Base-by-base conservation (phyloP, 148 eudicot genomes). In the Persicaria tinctoria region DNA sequence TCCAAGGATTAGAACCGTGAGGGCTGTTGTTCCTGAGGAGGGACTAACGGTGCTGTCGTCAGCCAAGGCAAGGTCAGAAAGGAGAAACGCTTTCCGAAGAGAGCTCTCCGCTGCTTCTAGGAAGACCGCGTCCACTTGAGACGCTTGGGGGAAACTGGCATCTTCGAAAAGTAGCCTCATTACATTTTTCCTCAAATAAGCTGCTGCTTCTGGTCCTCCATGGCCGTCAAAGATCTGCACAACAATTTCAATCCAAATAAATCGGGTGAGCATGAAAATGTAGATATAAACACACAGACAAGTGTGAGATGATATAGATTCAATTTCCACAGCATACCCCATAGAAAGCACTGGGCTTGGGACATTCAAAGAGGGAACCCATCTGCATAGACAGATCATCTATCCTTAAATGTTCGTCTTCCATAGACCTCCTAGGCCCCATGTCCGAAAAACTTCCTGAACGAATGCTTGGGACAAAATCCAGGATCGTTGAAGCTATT, bases 131-230 rank as follows among this genome's bases (percentile, higher is more conserved):
- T 85, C 73, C 73, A 86, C 83, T 78, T 85, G 84, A 27, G 85
- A 79, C 44, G 90, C 73, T 76, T 82, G 80, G 9, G 89, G 91
- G 51, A 92, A 90, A 50, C 73, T 53, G 4, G 78, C 81, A 73
- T 90, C 91, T 78, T 89, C 79, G 56, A 89, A 88, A 64, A 92
- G 82, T 78, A 88, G 80, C 75, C 79, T 81, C 46, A 79, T 82
- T 27, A 80, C 87, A 76, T 92, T 83, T 63, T 82, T 71, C 73
- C 79, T 80, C n/a, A 92, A 78, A 84, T 82, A 89, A 72, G 88
- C 86, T 41, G 93, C 91, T 41, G 96, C 97, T 78, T 92, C 93
- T 23, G 91, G 89, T 70, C 97, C 97, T 46, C 96, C 96, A 77
- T 92, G 97, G n/a, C 97, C 97, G 84, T 92, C 96, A 82, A 92